A percentile compares a stretch with the other conserved stretches of the same genome.
Evolutionary conservation across 2,329 filamentous ascomycete species (phyloP).

Genomic region (Epichloe sp.): DNA sequence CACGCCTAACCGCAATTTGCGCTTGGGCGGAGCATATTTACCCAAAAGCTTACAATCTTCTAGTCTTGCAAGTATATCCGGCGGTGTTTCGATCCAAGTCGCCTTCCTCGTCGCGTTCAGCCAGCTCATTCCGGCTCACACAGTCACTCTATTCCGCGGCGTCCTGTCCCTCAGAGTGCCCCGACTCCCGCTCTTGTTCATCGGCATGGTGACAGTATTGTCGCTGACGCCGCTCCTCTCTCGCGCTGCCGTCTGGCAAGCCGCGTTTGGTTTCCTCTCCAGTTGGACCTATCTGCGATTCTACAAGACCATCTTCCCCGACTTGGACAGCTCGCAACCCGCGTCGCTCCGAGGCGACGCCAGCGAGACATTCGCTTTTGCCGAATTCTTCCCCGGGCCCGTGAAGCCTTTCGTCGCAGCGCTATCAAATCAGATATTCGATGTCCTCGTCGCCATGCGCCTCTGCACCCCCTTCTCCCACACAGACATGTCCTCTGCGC

Average conservation of each 20-base stretch:
- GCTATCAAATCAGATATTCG: constrained; percentile 63
- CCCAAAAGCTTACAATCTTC: too few relatives aligned
- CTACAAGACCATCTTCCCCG: constrained; percentile 66
- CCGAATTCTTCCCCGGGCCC: constrained; percentile 84
- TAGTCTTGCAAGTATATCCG: constrained; percentile 71
- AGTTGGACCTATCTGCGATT: constrained; percentile 96
- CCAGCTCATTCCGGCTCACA: constrained; percentile 93
- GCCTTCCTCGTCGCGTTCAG: constrained; percentile 95
- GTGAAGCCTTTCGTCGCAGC: constrained; percentile 65
- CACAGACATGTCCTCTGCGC: constrained; percentile 63
- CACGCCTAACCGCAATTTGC: too few relatives aligned
- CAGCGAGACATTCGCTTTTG: constrained; percentile 90
- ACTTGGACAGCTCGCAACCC: constrained; percentile 50
- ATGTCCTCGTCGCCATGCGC: constrained; percentile 57
- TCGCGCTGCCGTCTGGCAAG: constrained; percentile 68
- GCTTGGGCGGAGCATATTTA: too few relatives aligned
- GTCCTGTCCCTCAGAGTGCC: constrained; percentile 79
- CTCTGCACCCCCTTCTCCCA: constrained; percentile 72
- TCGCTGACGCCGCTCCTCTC: constrained; percentile 43
- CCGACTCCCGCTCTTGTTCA: constrained; percentile 55
- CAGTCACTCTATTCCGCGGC: constrained; percentile 83
- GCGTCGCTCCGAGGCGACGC: constrained; percentile 70
- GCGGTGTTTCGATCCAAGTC: constrained; percentile 79
- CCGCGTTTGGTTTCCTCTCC: constrained; percentile 67
- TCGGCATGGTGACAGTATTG: constrained; percentile 58